Conservation (phyloP, 1,284 basidiomycete genomes). For the Gomphus sp. region DNA sequence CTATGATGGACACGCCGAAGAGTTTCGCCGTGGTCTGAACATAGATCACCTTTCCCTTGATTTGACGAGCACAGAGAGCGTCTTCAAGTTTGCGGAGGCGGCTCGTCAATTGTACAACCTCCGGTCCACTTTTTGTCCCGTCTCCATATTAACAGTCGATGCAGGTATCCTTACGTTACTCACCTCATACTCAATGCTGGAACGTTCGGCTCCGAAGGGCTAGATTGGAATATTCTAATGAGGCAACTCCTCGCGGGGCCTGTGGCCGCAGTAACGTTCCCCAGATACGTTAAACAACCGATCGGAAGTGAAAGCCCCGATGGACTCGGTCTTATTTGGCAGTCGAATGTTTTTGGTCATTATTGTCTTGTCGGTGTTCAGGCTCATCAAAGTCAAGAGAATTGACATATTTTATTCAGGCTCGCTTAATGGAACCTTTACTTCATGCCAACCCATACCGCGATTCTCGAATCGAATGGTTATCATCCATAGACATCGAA, state of each 20-base stretch:
- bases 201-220: constrained; percentile 49
- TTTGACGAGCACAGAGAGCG: constrained; percentile 51
- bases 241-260: constrained; percentile 43
- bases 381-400: background rate
- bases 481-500: constrained; percentile 61
- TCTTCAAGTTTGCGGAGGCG: constrained; percentile 55
- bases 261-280: constrained; percentile 41
- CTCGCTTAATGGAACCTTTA: constrained; percentile 44
- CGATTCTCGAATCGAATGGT: constrained; percentile 66
- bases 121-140: background rate
- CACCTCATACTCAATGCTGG: constrained; percentile 82
- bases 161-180: constrained; percentile 75
- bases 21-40: constrained; percentile 52
- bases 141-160: constrained; percentile 3
- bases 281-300: constrained; percentile 53
- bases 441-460: constrained; percentile 21
- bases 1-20: constrained; percentile 41
- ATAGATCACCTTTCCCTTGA: constrained; percentile 61
- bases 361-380: constrained; percentile 60
- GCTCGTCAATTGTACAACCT: constrained; percentile 40
- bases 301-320: constrained; percentile 58
- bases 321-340: constrained; percentile 76
- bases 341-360: constrained; percentile 79
- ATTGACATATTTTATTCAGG: constrained; percentile 31
- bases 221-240: constrained; percentile 42